Base-by-base conservation (phyloP, 495 filamentous ascomycete genomes). In the Hypoxylon lienhwacheense region DNA sequence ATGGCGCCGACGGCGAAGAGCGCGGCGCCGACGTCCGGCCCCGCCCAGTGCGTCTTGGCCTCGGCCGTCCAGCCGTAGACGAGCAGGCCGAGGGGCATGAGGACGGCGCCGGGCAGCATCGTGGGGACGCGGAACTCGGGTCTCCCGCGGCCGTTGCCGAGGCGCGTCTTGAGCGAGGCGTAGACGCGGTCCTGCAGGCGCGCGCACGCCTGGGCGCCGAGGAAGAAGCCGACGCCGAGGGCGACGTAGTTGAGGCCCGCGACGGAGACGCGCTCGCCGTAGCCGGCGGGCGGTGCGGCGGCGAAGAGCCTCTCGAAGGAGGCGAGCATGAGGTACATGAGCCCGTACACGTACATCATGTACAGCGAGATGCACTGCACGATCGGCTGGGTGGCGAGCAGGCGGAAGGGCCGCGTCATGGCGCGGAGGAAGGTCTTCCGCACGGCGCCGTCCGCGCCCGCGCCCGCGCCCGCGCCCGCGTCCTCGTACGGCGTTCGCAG, bases 1-100 rank as follows among this genome's bases (percentile, higher is more conserved):
- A 88, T 86, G 6, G 72, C 77, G 4, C 85, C 85, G 5, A 72
- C 66, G 5, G 72, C 67, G 47, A 88, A 85, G 11, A 90, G 60
- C 0, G 67, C 65, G 3, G 80, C 79, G 2, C 88, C 88, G 48
- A 91, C 81, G 56, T 89, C 85, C 0, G 87, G 87, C 22, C 76
- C 76, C 37, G 90, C 85, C 86, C 86, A 92, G 63, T 86, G 84
- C 1, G 69, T 67, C 25, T 77, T 73, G 15, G 66, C 72, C 65
- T 90, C 75, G 0, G 83, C 85, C 0, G 79, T 76, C 86, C 86
- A 90, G 34, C 84, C 86, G 69, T 90, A 92, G 53, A 83, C 76
- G 53, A 91, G 80, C 3, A 91, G 65, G 0, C 88, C 87, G 3
- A 75, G 53, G 0, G 87, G 86, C 6, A 84, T 70, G 7, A 87